A percentile compares a stretch with the other conserved stretches of the same genome.
These are phyloP conservation scores for Blastomyces percursus DNA, from an alignment of 2,329 filamentous ascomycete genomes.

Conservation along the genomic window DNA sequence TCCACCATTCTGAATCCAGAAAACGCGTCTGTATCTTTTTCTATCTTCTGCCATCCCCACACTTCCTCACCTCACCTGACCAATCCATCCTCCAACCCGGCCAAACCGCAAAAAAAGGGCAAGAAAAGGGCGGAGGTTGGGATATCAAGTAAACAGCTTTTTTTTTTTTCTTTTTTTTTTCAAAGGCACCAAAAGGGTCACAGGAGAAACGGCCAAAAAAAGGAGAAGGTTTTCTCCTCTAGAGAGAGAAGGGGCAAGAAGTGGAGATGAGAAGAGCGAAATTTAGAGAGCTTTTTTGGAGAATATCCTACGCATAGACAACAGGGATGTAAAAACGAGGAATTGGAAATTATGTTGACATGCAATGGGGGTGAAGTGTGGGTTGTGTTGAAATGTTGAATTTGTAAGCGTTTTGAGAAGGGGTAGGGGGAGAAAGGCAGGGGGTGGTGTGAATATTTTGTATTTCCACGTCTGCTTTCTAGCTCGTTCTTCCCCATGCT, in stretches of 20 bases:
- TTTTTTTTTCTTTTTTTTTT: too few relatives aligned
- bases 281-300: too few relatives aligned
- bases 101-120: too few relatives aligned
- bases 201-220: too few relatives aligned
- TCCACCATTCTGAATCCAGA: too few relatives aligned
- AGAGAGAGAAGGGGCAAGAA: neutral
- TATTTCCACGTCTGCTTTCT: constrained; percentile 79
- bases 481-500: constrained; percentile 34
- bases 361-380: neutral
- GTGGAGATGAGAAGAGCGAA: neutral
- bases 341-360: neutral
- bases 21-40: too few relatives aligned
- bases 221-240: too few relatives aligned
- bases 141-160: too few relatives aligned
- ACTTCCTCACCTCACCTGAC: too few relatives aligned
- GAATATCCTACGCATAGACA: too few relatives aligned
- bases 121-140: too few relatives aligned
- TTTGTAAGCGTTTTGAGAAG: neutral
- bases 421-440: neutral
- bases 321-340: neutral
- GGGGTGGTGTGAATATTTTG: constrained; percentile 54
- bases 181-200: neutral
- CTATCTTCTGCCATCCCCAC: neutral
- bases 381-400: neutral
- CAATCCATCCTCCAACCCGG: too few relatives aligned